Percentiles rank a stretch among this genome's conserved stretches.
These are phyloP conservation scores for Heterobasidion parviporum DNA, from an alignment of 1,284 basidiomycete genomes.

Conservation along the genomic window DNA sequence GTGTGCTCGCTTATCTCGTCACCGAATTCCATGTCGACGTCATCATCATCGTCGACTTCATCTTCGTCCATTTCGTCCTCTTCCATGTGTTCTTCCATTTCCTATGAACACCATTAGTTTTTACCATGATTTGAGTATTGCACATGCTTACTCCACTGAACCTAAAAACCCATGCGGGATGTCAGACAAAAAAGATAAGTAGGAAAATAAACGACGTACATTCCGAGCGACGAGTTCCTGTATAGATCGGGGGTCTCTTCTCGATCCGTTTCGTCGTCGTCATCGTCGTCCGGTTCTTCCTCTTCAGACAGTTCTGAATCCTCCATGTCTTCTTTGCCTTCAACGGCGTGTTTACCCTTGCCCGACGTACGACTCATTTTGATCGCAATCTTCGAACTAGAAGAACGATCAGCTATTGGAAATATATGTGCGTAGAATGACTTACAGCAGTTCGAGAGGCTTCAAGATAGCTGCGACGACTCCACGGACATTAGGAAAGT, in stretches of 20 bases:
- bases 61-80: slow-evolving; percentile 80
- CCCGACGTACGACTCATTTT: slow-evolving; percentile 87
- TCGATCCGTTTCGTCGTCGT: slow-evolving; percentile 43
- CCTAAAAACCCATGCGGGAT: slow-evolving; percentile 24
- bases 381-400: slow-evolving; percentile 89
- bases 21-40: slow-evolving; percentile 82
- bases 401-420: slow-evolving; percentile 7
- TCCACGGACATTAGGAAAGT: slow-evolving; percentile 87
- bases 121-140: background rate
- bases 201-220: slow-evolving; percentile 45
- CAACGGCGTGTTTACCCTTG: slow-evolving; percentile 55
- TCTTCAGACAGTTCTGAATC: slow-evolving; percentile 58
- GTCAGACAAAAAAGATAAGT: background rate
- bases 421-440: slow-evolving; percentile 10
- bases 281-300: slow-evolving; percentile 50
- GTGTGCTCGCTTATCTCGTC: slow-evolving; percentile 78
- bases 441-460: slow-evolving; percentile 86
- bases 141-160: slow-evolving; percentile 67
- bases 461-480: slow-evolving; percentile 82
- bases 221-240: slow-evolving; percentile 93
- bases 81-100: slow-evolving; percentile 72
- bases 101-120: slow-evolving; percentile 32
- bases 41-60: slow-evolving; percentile 72
- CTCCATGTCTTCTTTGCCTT: slow-evolving; percentile 45
- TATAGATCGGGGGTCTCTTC: slow-evolving; percentile 93